Base-by-base conservation (phyloP, 2,329 filamentous ascomycete genomes). In the Xylaria sp. region DNA sequence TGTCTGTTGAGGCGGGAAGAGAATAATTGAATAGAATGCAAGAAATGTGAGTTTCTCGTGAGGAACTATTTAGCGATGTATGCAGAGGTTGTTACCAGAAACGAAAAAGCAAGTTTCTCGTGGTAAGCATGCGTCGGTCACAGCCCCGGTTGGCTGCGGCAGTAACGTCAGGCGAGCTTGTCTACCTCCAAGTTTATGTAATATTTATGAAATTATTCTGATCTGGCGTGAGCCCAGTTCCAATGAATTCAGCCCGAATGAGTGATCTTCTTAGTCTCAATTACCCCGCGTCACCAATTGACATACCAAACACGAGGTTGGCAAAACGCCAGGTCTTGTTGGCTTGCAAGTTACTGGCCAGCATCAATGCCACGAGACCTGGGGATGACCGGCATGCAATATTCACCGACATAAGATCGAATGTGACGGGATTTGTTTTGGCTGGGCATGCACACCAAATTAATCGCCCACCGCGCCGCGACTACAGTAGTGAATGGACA, bases 371-470 rank as follows among this genome's bases (percentile, higher is more conserved):
- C 57, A 69, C 66, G 52, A 54, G 51, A 41, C 44, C 34, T 25
- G 7, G 13, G 39, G 39, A n/a, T 28, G 54, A 44, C 52, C 18
- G 23, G 18, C 44, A 31, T 66, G 13, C 23, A 23, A 51, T n/a
- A 15, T 46, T 13, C 25, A 28, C 44, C 25, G 12, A 28, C 51
- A 57, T 52, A 51, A 46, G 23, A 54, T 60, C 13, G 41, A 39
- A 31, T 44, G 25, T 31, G 23, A 15, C 56, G 41, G 18, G 15
- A 54, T 57, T 34, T 57, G 57, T 18, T 23, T n/a, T 28, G 5
- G 34, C 20, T 34, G 20, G 28, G 31, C 46, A 69, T 57, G 62
- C 57, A 62, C 18, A 44, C 37, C 20, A 62, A 62, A 65, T 63
- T 61, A 69, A 65, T 46, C 54, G 18, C 57, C 58, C 56, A 64